Evolutionary conservation across 2,329 filamentous ascomycete genomes (phyloP), one percentile per base, ranked within the genome.

Genomic region (Biscogniauxia sp.): DNA sequence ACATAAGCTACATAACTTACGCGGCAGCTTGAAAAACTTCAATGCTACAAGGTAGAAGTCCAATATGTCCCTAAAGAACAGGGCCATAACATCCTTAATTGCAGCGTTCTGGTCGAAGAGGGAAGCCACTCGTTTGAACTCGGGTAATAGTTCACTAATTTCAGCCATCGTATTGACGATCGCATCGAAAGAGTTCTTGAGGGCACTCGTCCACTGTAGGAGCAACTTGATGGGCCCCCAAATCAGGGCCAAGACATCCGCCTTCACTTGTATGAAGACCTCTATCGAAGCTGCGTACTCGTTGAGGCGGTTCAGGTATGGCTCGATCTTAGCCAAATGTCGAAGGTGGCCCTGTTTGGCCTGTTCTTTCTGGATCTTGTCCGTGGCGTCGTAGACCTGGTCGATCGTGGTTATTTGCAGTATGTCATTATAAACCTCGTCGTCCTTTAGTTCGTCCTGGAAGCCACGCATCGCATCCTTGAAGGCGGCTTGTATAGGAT

Each of bases 1-100:
- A 32, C 28, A 52, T 17, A 5, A 8, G n/a, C 15, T 52, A 20
- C 20, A 60, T 26, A 45, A 63, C 67, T 69, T 62, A 75, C 73
- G 64, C 13, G 66, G 54, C 20, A 64, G 61, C 13, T 57, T 67
- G 61, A 76, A 75, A 57, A 75, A 73, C 19, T 71, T 64, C 54
- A 76, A 60, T 1, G 66, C 61, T 32, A 72, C 63, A 1, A 61
- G n/a, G 58, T 77, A 72, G 58, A 77, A 72, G 50, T 76, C 72
- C 23, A 77, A 69, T 15, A 77, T 71, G 59, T 77, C 75, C 54
- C 65, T 64, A 64, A 69, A 77, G 52, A 77, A 75, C 5, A 77
- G 64, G 17, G 59, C 65, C 26, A 75, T 58, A 25, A 73, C 61
- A 28, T 71, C 65, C 23, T 68, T 66, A 15, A 74, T 60, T 5